Evolutionary conservation across 441 rosid genomes (phyloP).

Genomic region (Dalechampia spathulata): DNA sequence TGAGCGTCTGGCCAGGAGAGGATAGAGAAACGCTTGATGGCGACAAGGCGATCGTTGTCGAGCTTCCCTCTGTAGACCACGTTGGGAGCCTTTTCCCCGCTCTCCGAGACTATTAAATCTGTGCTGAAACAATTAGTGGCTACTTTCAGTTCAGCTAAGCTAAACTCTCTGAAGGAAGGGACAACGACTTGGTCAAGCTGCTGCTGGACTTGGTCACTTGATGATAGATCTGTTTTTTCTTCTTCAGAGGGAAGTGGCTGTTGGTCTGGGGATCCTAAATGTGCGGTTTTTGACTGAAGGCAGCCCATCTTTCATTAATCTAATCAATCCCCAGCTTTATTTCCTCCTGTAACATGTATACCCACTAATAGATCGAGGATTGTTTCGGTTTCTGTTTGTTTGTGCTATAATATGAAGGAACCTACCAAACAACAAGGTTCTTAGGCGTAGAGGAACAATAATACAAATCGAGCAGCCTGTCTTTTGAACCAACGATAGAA

Average conservation of each 20-base stretch:
- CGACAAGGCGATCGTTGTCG: constrained; percentile 24
- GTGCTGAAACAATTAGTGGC: constrained; percentile 35
- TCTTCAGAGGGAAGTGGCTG: constrained; percentile 36
- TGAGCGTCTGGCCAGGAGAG: constrained; percentile 56
- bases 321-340: too few relatives aligned
- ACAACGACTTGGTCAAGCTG: too few relatives aligned
- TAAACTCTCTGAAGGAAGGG: constrained; percentile 50
- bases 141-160: constrained; percentile 26
- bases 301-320: constrained; percentile 83
- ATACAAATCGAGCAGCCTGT: too few relatives aligned
- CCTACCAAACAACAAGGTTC: too few relatives aligned
- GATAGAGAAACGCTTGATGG: constrained; percentile 42
- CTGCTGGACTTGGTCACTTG: constrained; percentile 9
- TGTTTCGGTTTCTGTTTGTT: too few relatives aligned
- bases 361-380: too few relatives aligned
- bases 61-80: constrained; percentile 38
- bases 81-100: constrained; percentile 53
- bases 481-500: too few relatives aligned
- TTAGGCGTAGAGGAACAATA: too few relatives aligned
- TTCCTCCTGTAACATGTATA: too few relatives aligned
- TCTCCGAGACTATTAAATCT: constrained; percentile 39
- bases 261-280: constrained; percentile 53
- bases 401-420: too few relatives aligned
- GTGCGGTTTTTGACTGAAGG: constrained; percentile 63
- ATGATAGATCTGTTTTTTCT: constrained; percentile 56